Base-by-base conservation (phyloP, 2,329 filamentous ascomycete species). In the Nothopassalora personata region DNA sequence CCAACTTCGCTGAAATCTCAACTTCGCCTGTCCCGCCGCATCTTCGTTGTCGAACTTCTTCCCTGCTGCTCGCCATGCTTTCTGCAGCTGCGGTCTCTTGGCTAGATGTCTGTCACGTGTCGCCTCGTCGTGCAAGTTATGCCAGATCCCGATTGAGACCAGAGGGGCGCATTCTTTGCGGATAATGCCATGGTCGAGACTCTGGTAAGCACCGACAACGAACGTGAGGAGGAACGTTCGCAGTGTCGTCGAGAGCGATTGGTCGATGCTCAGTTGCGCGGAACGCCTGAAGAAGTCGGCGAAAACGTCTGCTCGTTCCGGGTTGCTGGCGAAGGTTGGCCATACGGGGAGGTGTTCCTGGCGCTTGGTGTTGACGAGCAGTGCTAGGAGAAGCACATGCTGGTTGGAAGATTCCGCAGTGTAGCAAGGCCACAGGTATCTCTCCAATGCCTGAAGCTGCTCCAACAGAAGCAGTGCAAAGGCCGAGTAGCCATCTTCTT, bases 161-260 rank as follows among this genome's bases (percentile, higher is more conserved):
- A 99, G 79, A 1, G 95, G 91, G 6, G 93, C 94, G 74, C 94
- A 97, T 79, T 99, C 94, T 74, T 97, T 97, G 63, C 94, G 87
- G 53, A 99, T 89, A 57, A 96, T 83, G 39, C 84, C 83, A 71
- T 86, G 92, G 73, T 99, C 95, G 33, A 99, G 81, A 50, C 91
- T 97, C 74, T 97, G 92, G 72, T 97, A 99, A 36, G 93, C 90
- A 65, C 87, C 85, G 53, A 96, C 95, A 62, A 97, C 81, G 74
- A 97, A 97, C 27, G 85, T 88, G 23, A 99, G 79, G n/a, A 97
- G 83, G 54, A 96, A 87, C 8, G 88, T 89, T 61, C 90, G 86
- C 56, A 80, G 72, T 56, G 72, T 73, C 36, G 71, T 73, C 2
- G 76, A 70, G 47, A 80, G 72, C n/a, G 75, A 74, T 1, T 69